Base-by-base conservation (phyloP, 805 yeast species). In the Kazachstania africana region DNA sequence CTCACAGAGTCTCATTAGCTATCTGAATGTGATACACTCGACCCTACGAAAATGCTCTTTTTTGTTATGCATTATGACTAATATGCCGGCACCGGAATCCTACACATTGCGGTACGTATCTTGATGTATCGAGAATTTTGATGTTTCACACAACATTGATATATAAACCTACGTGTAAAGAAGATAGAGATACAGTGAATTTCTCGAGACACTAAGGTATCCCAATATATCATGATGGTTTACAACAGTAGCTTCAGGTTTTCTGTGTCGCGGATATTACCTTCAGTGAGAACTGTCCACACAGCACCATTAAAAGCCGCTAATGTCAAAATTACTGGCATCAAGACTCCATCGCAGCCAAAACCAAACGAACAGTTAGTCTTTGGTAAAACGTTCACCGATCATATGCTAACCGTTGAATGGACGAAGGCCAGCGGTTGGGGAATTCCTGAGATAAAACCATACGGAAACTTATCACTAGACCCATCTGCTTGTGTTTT, bases 401-500 rank as follows among this genome's bases (percentile, higher is more conserved):
- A 74, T 52, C 97, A 88, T 55, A 88, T 88, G 83, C 64, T 88
- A 52, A 72, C 80, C 47, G 62, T 83, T 32, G 85, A 83, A 54
- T 91, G 95, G 95, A 71, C 72, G 36, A 63, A 64, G 20, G 65
- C 66, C 33, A 50, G 59, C 3, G 97, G 97, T 30, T 88, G 98
- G 98, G 78, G 63, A 8, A 59, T 71, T n/a, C 97, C 98, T 26
- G 72, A 70, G 53, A 85, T 88, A 56, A 72, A 72, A 43, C 95
- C 97, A 16, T 85, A 82, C 55, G 87, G 78, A 31, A 72, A 73
- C 30, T 61, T 88, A 34, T 48, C 65, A n/a, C 58, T 88, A 36
- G 95, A 85, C 51, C 98, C 98, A 17, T 77, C 95, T 13, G 62
- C 91, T 13, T 72, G 81, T 55, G 97, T 87, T 21, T 75, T 88